Percentiles rank a stretch among this genome's conserved stretches.
Evolutionary conservation across 116 monocot species (phyloP).

Genomic region (Phalaenopsis hybrid): DNA sequence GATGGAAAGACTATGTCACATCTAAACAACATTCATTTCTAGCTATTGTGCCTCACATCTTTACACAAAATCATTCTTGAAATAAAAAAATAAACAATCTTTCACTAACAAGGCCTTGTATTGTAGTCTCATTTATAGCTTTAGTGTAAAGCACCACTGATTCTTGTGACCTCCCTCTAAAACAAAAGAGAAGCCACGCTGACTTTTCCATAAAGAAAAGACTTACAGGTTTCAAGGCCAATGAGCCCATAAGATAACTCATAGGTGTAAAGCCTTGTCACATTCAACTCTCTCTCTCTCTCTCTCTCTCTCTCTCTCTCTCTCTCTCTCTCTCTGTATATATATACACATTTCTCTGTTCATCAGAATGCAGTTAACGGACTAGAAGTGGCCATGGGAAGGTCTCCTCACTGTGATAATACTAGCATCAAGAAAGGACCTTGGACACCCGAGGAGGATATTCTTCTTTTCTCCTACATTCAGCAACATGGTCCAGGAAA

Average conservation of each 20-base stretch:
- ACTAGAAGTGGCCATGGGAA: constrained; percentile 4
- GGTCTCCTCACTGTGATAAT: constrained; percentile 11
- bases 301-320: not conserved
- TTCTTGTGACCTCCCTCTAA: not conserved
- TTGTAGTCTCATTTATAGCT: not conserved
- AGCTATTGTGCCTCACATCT: too few species aligned
- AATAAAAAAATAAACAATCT: too few species aligned
- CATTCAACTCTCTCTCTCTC: not conserved
- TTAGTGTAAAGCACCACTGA: not conserved
- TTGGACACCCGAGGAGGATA: constrained; percentile 12
- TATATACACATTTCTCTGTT: not conserved
- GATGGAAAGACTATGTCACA: too few species aligned
- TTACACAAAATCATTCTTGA: too few species aligned
- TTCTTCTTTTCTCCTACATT: constrained; percentile 7
- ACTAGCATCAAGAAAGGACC: constrained; percentile 12
- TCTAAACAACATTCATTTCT: too few species aligned
- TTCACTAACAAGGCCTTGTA: too few species aligned
- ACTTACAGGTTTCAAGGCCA: too few species aligned
- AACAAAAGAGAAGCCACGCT: not conserved
- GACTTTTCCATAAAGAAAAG: not conserved
- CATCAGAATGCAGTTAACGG: not conserved
- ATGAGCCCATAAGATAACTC: not conserved
- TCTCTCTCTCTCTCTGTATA: not conserved
- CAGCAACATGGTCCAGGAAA: constrained; percentile 14
- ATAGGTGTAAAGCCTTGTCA: not conserved